Evolutionary conservation across 306 rosid genomes (phyloP), one percentile per base, ranked within the genome.

Genomic region (Prunus kanzakura): DNA sequence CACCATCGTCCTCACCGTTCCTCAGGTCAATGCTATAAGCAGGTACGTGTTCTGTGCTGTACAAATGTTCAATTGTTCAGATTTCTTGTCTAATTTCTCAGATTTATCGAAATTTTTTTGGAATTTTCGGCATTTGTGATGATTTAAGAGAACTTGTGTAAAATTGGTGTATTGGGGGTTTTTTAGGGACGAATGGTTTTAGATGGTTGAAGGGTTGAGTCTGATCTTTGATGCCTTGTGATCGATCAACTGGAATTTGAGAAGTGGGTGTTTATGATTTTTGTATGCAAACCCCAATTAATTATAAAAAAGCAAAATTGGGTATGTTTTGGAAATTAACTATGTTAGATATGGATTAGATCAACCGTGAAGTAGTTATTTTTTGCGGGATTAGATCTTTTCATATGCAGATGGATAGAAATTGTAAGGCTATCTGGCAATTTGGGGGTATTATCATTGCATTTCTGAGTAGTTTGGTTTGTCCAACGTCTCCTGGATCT

Each of bases 1-100:
- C 27, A 12, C 67, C 47, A 10, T 70, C 67, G 66, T 65, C 74
- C 35, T 83, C 82, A 16, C 79, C 68, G 83, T 75, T 32, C 72
- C 52, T 65, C 70, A 76, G 83, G 79, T 88, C 89, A 65, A 72
- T 81, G 77, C 72, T 64, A 43, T 78, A 72, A 69, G 51, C 72
- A n/a, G 75, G 78, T 75, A 64, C 9, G 6, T 41, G 11, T 61
- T 55, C 25, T 74, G 8, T 64, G 45, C 38, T 79, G 66, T 73
- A 41, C 52, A 73, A 43, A 9, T 72, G 52, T 22, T 56, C 46
- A 30, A 78, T 68, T 77, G 1, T 15, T 49, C 11, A 2, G 19
- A 30, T 30, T 56, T 46, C 27, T 35, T 5, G 20, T 67, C n/a
- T 9, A 27, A 66, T 62, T 73, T 60, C 45, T 41, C 72, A 27